Evolutionary conservation across 208 protist genomes (phyloP).

Genomic region (Acanthamoeba royreba): DNA sequence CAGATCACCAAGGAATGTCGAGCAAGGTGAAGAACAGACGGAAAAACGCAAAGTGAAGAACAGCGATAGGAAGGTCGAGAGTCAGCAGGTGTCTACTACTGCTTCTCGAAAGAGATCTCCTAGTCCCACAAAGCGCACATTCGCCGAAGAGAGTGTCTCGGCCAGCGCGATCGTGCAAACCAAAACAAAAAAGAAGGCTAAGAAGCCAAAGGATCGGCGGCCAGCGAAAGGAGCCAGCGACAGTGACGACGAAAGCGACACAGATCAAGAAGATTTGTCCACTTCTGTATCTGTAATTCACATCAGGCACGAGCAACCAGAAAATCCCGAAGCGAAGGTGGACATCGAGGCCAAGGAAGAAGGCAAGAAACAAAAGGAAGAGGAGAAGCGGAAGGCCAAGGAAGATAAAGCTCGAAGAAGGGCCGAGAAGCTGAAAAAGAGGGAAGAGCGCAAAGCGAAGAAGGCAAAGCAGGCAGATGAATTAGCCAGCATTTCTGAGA

Average conservation of each 20-base stretch:
- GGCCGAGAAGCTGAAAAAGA: not conserved
- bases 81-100: not conserved
- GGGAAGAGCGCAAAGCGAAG: not conserved
- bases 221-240: not conserved
- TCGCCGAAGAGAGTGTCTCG: not conserved
- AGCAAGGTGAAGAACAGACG: not conserved
- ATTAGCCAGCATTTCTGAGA: no score
- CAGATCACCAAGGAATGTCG: not conserved
- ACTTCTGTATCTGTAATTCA: no score
- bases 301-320: not conserved
- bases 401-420: not conserved
- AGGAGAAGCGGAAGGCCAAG: not conserved
- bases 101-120: no score
- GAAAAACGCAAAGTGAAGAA: no score
- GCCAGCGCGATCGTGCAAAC: not conserved
- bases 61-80: not conserved
- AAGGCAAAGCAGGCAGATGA: not conserved
- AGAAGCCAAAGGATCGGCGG: not conserved
- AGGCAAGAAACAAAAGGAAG: not conserved
- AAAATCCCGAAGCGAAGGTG: not conserved
- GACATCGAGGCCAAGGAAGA: not conserved
- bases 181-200: not conserved
- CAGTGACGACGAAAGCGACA: not conserved
- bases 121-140: no score
- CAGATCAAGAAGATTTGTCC: not conserved